Conservation (phyloP, 352 stramenopile genomes). For the Globisporangium cystogenes region DNA sequence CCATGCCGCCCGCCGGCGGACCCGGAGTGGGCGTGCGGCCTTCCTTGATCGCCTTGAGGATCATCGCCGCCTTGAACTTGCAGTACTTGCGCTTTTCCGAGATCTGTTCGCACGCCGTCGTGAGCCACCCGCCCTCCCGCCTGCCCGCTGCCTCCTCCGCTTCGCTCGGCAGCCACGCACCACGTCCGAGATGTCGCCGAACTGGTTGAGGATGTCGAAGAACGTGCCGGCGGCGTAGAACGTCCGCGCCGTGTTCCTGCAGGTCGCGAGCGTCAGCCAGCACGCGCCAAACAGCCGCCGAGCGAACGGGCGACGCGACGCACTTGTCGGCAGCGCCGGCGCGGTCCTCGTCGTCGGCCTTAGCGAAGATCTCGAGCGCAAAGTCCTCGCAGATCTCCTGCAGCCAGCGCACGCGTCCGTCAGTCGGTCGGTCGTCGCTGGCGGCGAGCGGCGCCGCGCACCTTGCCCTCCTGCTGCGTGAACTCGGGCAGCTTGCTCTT, state of each 20-base stretch:
- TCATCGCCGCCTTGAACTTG: conserved; percentile 95
- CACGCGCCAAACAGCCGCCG: not conserved
- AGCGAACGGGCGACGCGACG: not conserved
- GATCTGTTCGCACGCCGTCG: conserved; percentile 27
- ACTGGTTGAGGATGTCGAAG: conserved; percentile 96
- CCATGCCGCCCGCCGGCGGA: conserved; percentile 50
- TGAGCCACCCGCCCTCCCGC: not conserved
- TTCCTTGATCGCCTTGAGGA: conserved; percentile 95
- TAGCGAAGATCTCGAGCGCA: conserved; percentile 91
- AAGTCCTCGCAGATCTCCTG: conserved; percentile 87
- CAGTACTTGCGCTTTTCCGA: conserved; percentile 90
- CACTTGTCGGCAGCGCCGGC: conserved; percentile 86
- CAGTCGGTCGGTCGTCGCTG: not conserved
- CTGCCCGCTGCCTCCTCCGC: too few relatives aligned
- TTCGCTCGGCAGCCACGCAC: conserved; percentile 20
- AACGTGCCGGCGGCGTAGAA: conserved; percentile 97
- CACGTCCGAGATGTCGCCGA: conserved; percentile 82
- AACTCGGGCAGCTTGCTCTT: conserved; percentile 89
- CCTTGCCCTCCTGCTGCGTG: conserved; percentile 88
- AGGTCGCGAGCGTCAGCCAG: conserved; percentile 1
- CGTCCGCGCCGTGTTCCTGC: conserved; percentile 89
- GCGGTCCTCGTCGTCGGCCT: conserved; percentile 93
- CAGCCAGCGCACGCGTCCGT: not conserved
- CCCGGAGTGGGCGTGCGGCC: conserved; percentile 78
- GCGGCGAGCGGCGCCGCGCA: conserved; percentile 18